Conservation (phyloP, 2,329 filamentous ascomycete species). For the Penicillium hesseltinei region DNA sequence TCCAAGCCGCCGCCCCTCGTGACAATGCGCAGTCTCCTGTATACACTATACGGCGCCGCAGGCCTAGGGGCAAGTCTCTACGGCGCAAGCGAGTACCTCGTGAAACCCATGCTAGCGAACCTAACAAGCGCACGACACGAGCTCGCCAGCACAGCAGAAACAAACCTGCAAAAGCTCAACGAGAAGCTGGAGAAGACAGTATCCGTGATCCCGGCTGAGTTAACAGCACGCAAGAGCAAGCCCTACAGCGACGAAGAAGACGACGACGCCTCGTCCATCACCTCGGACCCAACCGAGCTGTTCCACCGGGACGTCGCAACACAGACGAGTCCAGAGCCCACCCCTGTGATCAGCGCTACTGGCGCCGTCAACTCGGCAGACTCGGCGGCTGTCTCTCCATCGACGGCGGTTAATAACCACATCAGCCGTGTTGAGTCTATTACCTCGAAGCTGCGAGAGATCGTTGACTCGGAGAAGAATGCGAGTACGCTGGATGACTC, state of each 20-base stretch:
- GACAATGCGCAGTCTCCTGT: conserved; percentile 55
- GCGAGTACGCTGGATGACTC: conserved; percentile 34
- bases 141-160: conserved; percentile 52
- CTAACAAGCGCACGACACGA: conserved; percentile 58
- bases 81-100: conserved; percentile 57
- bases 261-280: conserved; percentile 43
- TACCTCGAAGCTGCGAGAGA: conserved; percentile 51
- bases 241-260: conserved; percentile 25
- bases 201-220: conserved; percentile 50
- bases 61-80: conserved; percentile 57
- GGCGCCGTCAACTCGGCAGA: conserved; percentile 19
- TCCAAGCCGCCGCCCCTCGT: conserved; percentile 60
- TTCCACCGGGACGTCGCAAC: conserved; percentile 64
- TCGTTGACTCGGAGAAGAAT: conserved; percentile 42
- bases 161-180: conserved; percentile 56
- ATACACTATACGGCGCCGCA: conserved; percentile 56
- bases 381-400: conserved; percentile 19
- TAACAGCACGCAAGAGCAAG: conserved; percentile 27
- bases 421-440: conserved; percentile 51
- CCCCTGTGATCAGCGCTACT: conserved; percentile 24
- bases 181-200: conserved; percentile 53
- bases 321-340: conserved; percentile 53
- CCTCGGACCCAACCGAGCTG: conserved; percentile 61
- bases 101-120: conserved; percentile 57
- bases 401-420: conserved; percentile 36